Conservation (phyloP, 1,284 basidiomycete species). For the Trichosporon ovoides region DNA sequence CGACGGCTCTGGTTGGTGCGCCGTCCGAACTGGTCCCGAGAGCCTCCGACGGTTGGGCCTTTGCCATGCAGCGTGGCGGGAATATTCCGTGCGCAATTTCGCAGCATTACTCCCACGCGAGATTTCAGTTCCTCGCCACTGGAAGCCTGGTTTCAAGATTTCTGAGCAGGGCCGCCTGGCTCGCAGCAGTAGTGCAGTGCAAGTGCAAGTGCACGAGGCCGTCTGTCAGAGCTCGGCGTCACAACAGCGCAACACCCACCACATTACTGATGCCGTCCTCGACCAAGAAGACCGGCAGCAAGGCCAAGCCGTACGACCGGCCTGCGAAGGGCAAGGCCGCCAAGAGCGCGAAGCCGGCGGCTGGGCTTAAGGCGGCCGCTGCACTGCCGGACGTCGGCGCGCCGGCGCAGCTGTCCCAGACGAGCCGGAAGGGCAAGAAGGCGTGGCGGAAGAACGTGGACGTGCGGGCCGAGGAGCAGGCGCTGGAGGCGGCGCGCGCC, state of each 20-base stretch:
- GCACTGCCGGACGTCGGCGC: conserved; percentile 49
- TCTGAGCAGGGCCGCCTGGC: neutral
- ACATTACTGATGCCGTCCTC: neutral
- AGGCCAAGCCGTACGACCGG: conserved; percentile 23
- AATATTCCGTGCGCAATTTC: neutral
- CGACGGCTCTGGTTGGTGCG: neutral
- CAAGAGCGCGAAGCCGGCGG: conserved; percentile 1
- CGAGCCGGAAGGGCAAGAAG: conserved; percentile 79
- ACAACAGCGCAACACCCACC: neutral
- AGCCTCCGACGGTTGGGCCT: neutral
- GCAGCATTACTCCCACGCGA: neutral
- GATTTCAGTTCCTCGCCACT: conserved; percentile 1
- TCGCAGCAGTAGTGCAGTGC: too few relatives aligned
- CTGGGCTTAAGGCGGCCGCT: conserved; percentile 18
- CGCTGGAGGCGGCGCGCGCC: conserved; percentile 64
- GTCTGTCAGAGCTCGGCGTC: neutral
- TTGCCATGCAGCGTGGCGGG: neutral
- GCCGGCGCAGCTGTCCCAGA: conserved; percentile 64
- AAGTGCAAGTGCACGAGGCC: neutral
- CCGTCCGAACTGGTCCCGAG: conserved; percentile 3
- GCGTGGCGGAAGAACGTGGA: conserved; percentile 92
- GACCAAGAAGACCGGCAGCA: neutral
- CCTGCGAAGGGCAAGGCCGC: conserved; percentile 9
- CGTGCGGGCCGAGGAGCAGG: conserved; percentile 66
- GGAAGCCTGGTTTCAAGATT: neutral